These are phyloP conservation scores for Lactarius pseudohatsudake DNA, from an alignment of 768 basidiomycete species.

Conservation along the genomic window DNA sequence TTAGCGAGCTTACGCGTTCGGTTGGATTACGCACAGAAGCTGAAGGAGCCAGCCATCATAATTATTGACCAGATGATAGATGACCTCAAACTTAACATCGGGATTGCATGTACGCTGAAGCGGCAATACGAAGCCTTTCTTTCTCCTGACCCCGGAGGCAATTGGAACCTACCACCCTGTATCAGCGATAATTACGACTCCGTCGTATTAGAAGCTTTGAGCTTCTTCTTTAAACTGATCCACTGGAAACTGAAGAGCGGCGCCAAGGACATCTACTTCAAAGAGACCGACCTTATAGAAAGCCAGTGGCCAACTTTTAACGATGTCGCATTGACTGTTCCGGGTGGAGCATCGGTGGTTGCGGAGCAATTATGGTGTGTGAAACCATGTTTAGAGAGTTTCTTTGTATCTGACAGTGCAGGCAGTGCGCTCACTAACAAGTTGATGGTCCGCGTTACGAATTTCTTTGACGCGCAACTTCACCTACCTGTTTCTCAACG, in stretches of 20 bases:
- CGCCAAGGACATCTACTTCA: slow-evolving; percentile 90
- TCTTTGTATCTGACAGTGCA: slow-evolving; percentile 7
- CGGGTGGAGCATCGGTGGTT: slow-evolving; percentile 85
- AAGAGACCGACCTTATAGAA: slow-evolving; percentile 97
- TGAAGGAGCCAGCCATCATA: slow-evolving; percentile 84
- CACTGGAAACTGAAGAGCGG: slow-evolving; percentile 96
- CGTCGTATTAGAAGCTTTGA: slow-evolving; percentile 83
- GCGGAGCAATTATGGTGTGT: slow-evolving; percentile 93
- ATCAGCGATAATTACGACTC: slow-evolving; percentile 88
- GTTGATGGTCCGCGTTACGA: slow-evolving; percentile 87
- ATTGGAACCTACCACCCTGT: slow-evolving; percentile 88
- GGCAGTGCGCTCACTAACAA: slow-evolving; percentile 86
- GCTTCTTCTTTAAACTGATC: slow-evolving; percentile 89
- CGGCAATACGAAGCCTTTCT: slow-evolving; percentile 92
- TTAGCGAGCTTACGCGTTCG: slow-evolving; percentile 89
- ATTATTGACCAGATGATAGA: slow-evolving; percentile 94
- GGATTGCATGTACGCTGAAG: slow-evolving; percentile 92
- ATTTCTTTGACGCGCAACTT: slow-evolving; percentile 94
- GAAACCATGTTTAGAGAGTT: slow-evolving; percentile 7
- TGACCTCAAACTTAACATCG: slow-evolving; percentile 87
- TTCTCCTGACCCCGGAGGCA: slow-evolving; percentile 78
- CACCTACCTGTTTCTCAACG: slow-evolving; percentile 57
- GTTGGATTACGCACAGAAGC: slow-evolving; percentile 82
- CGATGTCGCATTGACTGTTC: slow-evolving; percentile 84
- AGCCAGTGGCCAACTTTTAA: slow-evolving; percentile 95